Conservation (phyloP, 1,284 basidiomycete genomes). For the Chondrostereum purpureum region DNA sequence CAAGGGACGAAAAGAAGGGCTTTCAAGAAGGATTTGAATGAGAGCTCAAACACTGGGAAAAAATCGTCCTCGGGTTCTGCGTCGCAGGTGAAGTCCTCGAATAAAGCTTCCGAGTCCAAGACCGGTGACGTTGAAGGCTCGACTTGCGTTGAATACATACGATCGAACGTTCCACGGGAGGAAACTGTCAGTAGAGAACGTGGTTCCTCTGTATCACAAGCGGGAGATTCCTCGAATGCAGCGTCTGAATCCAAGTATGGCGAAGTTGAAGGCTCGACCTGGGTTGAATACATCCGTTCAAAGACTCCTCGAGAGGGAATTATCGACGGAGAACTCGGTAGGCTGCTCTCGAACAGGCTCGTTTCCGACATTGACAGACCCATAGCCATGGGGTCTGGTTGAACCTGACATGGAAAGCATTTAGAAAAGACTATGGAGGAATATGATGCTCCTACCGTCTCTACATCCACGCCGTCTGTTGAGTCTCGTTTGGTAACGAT, state of each 20-base stretch:
- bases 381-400: neutral
- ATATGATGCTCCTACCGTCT: neutral
- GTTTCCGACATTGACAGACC: neutral
- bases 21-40: slow-evolving; percentile 11
- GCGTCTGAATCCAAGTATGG: too few species aligned
- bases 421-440: slow-evolving; percentile 5
- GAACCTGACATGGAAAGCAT: neutral
- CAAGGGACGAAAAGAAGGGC: slow-evolving; percentile 38
- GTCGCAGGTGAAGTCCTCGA: neutral
- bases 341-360: neutral
- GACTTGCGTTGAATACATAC: slow-evolving; percentile 2
- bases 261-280: too few species aligned
- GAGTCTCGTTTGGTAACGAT: slow-evolving; percentile 1
- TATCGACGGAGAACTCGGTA: neutral
- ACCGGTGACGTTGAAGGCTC: neutral
- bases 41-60: slow-evolving; percentile 7
- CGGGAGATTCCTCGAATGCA: too few species aligned
- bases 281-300: neutral
- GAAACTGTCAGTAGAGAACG: too few species aligned
- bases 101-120: neutral
- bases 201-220: neutral
- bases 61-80: slow-evolving; percentile 3
- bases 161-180: too few species aligned
- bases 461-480: too few species aligned
- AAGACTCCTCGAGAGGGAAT: too few species aligned